These are phyloP conservation scores for Boletellus deceptivus DNA, from an alignment of 1,284 basidiomycete species.

Conservation along the genomic window DNA sequence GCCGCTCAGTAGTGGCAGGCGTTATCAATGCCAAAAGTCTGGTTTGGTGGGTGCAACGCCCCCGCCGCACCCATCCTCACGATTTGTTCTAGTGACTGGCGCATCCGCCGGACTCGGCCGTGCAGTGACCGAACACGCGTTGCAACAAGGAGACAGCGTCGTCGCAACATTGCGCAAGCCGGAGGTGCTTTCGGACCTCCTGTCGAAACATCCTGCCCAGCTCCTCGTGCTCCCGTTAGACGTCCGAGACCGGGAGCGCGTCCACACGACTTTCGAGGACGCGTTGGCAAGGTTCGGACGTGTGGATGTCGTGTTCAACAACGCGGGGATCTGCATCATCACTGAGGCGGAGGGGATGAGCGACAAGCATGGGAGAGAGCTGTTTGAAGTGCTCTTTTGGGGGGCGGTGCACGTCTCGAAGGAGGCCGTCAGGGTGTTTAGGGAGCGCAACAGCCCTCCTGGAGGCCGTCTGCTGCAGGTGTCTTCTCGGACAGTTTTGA, in stretches of 20 bases:
- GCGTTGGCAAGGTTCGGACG: slow-evolving; percentile 28
- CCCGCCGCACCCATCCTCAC: neutral
- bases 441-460: slow-evolving; percentile 34
- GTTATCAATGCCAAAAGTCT: slow-evolving; percentile 24
- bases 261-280: slow-evolving; percentile 23
- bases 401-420: slow-evolving; percentile 34
- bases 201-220: slow-evolving; percentile 32
- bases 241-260: slow-evolving; percentile 20
- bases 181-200: slow-evolving; percentile 18
- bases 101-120: slow-evolving; percentile 29
- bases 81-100: slow-evolving; percentile 21
- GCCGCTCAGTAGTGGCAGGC: neutral
- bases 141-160: slow-evolving; percentile 26
- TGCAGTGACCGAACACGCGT: slow-evolving; percentile 24
- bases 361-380: slow-evolving; percentile 30
- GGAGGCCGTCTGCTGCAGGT: slow-evolving; percentile 35
- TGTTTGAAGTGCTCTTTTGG: slow-evolving; percentile 40
- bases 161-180: slow-evolving; percentile 24
- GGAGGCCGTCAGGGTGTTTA: slow-evolving; percentile 36
- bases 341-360: slow-evolving; percentile 33
- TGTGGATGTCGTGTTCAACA: slow-evolving; percentile 37
- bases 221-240: slow-evolving; percentile 40
- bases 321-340: slow-evolving; percentile 26
- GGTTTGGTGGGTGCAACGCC: slow-evolving; percentile 22
- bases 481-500: slow-evolving; percentile 19